Base-by-base conservation (phyloP, 306 rosid species). In the Gillenia trifoliata region DNA sequence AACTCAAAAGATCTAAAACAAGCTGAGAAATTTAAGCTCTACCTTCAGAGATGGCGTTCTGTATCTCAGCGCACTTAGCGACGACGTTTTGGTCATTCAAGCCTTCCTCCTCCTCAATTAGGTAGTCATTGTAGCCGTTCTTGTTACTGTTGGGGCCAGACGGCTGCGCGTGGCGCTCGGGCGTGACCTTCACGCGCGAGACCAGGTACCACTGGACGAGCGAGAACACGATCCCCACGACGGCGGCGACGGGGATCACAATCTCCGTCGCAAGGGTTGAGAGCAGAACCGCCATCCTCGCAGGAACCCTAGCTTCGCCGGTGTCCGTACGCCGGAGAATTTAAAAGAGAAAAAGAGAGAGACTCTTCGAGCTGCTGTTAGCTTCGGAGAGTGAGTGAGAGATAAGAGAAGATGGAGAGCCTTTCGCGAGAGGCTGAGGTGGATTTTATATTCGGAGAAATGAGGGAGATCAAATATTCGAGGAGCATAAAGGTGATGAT, bases 31-130 rank as follows among this genome's bases (percentile, higher is more conserved):
- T 36, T 23, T 36, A 73, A 68, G 55, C 43, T 75, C 68, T 78
- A 90, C 96, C 96, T 85, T 90, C 96, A 33, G 96, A 88, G 50
- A 90, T 88, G 8, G 96, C 96, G 45, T 4, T 86, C 83, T 90
- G 96, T 62, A 90, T 90, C 11, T 90, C 96, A 8, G 96, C 96
- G 57, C 96, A 90, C 80, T 88, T 90, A 6, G 43, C 72, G 64
- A 90, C 88, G 56, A 90, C 92, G 75, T 80, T 83, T 33, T 88
- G 88, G 85, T 90, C 96, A 77, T 85, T 81, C 77, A 90, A 68
- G 33, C 92, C 96, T 56, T 90, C 96, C 38, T 90, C 96, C 66
- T 90, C 96, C 63, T 90, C 92, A 20, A 90, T 88, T 57, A 88
- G 81, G 57, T 73, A 83, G 72, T 86, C 96, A 1, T 71, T 77